Base-by-base conservation (phyloP, 495 filamentous ascomycete species). In the Aspergillus sparsus region DNA sequence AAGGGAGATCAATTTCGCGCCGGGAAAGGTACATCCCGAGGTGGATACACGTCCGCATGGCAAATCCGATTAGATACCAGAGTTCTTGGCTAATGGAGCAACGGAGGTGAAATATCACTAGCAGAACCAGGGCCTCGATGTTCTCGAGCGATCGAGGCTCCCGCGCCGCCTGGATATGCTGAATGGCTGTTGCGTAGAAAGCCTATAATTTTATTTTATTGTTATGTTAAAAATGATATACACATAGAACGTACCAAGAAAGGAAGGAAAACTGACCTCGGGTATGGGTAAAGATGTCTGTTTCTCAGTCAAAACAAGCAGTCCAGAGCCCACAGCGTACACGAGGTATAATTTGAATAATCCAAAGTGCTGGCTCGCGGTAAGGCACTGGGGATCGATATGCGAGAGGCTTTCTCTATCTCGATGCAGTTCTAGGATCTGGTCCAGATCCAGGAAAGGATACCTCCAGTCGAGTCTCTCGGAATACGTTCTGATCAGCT, bases 51-150 rank as follows among this genome's bases (percentile, higher is more conserved):
- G 77, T 83, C 21, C 80, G 74, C 78, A 82, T 83, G 1, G 80
- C 80, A 33, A 83, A 70, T 33, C 80, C 80, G 44, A 83, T 78
- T 75, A 83, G 81, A 51, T 83, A 83, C 81, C 80, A 83, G 62
- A 83, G 74, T 11, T 79, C 81, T 62, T 81, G 79, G 47, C 76
- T 83, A 2, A 77, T 78, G 5, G 78, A 72, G 16, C 76, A 80
- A 7, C 81, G 73, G 3, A 83, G 68, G 58, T 83, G 79, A 52
- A 80, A 83, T 7, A 82, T 69, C 6, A 83, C 79, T 7, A 83
- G 67, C 21, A 83, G 75, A 7, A 76, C 68, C 80, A 83, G 82
- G 16, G 81, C 79, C 60, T 82, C 78, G 34, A 83, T 78, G 49
- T 83, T 83, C n/a, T 83, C 74, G 3, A 80, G 69, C 3, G 80